Base-by-base conservation (phyloP, 1,139 yeast species). In the Zygoascus meyerae region DNA sequence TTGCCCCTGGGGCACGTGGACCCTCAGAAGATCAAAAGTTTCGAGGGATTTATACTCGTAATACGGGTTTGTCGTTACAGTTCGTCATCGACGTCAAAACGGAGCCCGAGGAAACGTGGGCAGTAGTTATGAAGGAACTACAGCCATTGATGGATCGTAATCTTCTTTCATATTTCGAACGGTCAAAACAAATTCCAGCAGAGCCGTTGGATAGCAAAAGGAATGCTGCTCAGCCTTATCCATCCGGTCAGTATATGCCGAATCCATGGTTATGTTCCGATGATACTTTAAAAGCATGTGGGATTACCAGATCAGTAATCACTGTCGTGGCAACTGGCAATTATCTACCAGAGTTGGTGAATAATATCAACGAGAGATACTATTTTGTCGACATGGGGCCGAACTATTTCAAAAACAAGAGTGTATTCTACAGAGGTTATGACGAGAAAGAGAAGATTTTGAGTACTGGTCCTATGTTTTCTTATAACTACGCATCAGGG, bases 1-100 rank as follows among this genome's bases (percentile, higher is more conserved):
- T 85, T 59, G 79, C 86, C 60, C 94, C 94, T 31, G 95, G 95
- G 34, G 85, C 92, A 1, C 74, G 94, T 66, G 94, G 95, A 52
- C 89, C 92, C n/a, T 80, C 92, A 0, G 78, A 86, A 42, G 92
- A 90, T 7, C 94, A 84, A 21, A 31, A 18, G 14, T 48, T 39
- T 30, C 40, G 33, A 5, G 52, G 52, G 1, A 37, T 49, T 18
- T 49, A 40, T 34, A 26, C 46, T 14, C 14, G 36, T 16, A 40
- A 69, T 34, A 66, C 74, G 1, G 59, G 60, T 33, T 61, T 62
- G 15, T 71, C 79, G 2, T 58, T 75, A 2, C 72, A 67, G 49
- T 59, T 77, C 28, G 68, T 71, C 48, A 66, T 77, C 45, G 81
- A 77, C 55, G 65, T 77, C 51, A 77, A 77, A 59, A 72, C 75